Base-by-base conservation (phyloP, 108 stramenopile genomes). In the Cyclotella distinguenda region DNA sequence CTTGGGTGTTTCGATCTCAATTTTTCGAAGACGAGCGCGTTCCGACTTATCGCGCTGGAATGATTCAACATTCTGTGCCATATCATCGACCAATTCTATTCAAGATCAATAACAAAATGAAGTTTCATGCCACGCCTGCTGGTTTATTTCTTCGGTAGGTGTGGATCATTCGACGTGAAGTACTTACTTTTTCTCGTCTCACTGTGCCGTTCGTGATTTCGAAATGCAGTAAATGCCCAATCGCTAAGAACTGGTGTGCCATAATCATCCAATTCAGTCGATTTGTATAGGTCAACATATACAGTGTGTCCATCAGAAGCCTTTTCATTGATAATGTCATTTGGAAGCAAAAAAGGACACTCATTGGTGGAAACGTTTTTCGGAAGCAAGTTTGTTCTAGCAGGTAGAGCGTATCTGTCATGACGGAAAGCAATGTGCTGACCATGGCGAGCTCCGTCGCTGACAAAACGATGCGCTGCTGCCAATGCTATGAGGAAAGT, bases 191-290 rank as follows among this genome's bases (percentile, higher is more conserved):
- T 40, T 7, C 62, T 51, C 11, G 8, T 35, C 21, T 71, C 58
- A 2, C 23, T 6, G 15, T 64, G 44, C n/a, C 32, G 23, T 30
- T 64, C 70, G 22, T 42, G 50, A 9, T 54, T 40, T 0, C 63
- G 44, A 34, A 64, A 71, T 4, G 57, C 55, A 33, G 64, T 53
- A 60, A 58, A 60, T 13, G 70, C 55, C 70, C 70, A 64, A 21
- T 47, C 23, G 2, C 52, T 55, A 13, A 71, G 31, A 18, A 45
- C 53, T 2, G 70, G 70, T 18, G 43, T 21, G 12, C 58, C 55
- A 21, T 54, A 64, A 8, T 39, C 61, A 48, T 71, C 70, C 8
- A 71, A 35, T 21, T 58, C 57, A 15, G 64, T 10, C 12, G 35
- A 16, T 10, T 11, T 34, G 25, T 55, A 52, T 2, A 71, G 52